Base-by-base conservation (phyloP, 2,329 filamentous ascomycete species). In the Botrytis deweyae region DNA sequence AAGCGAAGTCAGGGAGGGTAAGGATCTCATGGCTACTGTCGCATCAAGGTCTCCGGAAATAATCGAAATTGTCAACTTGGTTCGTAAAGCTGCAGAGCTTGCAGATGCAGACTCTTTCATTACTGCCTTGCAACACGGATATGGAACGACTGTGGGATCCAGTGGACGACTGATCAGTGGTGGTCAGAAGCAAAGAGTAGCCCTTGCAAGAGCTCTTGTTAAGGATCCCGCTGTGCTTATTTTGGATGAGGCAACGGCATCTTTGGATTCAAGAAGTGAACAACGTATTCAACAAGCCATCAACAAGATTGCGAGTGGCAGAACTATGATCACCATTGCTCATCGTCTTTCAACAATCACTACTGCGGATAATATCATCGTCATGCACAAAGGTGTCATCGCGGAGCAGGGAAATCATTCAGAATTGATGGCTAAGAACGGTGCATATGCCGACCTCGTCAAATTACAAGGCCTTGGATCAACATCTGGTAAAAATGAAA, bases 221-320 rank as follows among this genome's bases (percentile, higher is more conserved):
- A 84, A 86, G 9, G 84, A 90, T 46, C 88, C 88, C 1, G 84
- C 83, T 70, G 86, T 91, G 20, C 83, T 91, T 4, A 84, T 91
- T 16, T 82, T 90, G 3, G 89, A 91, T 59, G 89, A 91, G 78
- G 88, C 89, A 6, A 91, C 89, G 3, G 85, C 88, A 0, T 85
- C 88, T 1, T 81, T 97, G 33, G 94, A 97, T 81, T 93, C 93
- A 0, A 92, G 95, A 77, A 97, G 94, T 0, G 94, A 97, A 82
- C 92, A 96, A 81, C 92, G 95, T 80, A 97, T 97, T 74, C 94
- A 97, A 82, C 88, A 91, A 72, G 94, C 94, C 38, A 88, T 98
- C 42, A 90, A 92, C 72, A 93, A 88, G 25, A 89, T 98, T 67
- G 92, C 93, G 18, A 87, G 91, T 77, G 94, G 93, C 65, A 92